These are phyloP conservation scores for Acanthochlamys bracteata DNA, from an alignment of 106 monocot species.

Conservation along the genomic window DNA sequence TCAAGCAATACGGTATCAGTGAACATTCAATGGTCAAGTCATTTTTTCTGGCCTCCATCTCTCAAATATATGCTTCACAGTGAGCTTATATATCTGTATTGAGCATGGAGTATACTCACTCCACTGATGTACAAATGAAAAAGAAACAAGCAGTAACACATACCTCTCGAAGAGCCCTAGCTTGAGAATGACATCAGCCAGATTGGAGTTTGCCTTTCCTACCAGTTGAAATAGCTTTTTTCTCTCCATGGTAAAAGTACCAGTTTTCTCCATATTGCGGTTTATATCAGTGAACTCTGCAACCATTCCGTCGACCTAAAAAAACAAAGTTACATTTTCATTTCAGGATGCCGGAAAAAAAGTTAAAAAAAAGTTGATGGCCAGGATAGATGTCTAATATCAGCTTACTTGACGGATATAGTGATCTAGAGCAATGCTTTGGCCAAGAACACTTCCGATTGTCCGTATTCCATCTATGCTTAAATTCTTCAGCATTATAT, in stretches of 20 bases:
- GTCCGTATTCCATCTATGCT: constrained; percentile 85
- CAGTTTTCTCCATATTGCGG: constrained; percentile 77
- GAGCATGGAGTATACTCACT: too few relatives aligned
- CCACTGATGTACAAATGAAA: background rate
- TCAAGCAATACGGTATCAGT: too few relatives aligned
- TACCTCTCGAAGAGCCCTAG: constrained; percentile 83
- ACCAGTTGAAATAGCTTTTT: constrained; percentile 84
- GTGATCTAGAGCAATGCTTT: constrained; percentile 80
- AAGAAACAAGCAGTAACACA: background rate
- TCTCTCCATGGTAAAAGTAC: constrained; percentile 80
- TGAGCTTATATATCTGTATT: too few relatives aligned
- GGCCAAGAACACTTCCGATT: constrained; percentile 80
- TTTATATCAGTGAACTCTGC: constrained; percentile 83
- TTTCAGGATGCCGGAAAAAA: background rate
- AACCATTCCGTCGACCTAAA: constrained; percentile 87
- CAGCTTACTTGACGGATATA: constrained; percentile 62
- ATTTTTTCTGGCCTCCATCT: too few relatives aligned
- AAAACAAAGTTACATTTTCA: background rate
- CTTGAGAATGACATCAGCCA: constrained; percentile 79
- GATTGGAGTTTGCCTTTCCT: constrained; percentile 72
- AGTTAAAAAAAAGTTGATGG: background rate
- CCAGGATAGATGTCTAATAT: background rate
- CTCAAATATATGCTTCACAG: too few relatives aligned
- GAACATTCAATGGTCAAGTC: too few relatives aligned
- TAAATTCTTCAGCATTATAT: constrained; percentile 54